phyloP scores from a whole-genome alignment of 2,329 filamentous ascomycete genomes.

The Penicillium sp. region DNA sequence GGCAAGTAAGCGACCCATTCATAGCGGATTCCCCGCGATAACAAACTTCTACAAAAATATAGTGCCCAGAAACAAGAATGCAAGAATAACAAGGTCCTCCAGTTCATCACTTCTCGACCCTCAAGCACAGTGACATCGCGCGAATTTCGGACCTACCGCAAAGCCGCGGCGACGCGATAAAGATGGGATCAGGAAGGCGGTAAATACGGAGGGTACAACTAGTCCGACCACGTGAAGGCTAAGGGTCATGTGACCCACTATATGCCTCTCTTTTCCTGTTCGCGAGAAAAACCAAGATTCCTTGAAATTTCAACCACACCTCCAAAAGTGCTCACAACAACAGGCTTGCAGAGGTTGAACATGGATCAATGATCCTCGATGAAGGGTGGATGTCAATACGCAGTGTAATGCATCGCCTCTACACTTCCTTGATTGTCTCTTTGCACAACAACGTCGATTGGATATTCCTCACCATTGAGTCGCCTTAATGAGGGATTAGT shows the following conservation, averaged over 20 bases:
- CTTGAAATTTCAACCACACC: not conserved
- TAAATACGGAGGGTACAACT: not conserved
- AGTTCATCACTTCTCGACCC: not conserved
- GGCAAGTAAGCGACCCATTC: not conserved
- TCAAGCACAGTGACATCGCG: not conserved
- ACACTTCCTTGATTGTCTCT: too few relatives aligned
- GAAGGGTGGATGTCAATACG: not conserved
- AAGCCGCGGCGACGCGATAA: not conserved
- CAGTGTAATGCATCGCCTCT: not conserved
- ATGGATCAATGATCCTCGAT: not conserved
- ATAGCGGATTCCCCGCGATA: not conserved
- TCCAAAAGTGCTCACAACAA: not conserved
- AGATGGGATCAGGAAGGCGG: slow-evolving; percentile 10
- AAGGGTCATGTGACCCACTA: slow-evolving; percentile 38
- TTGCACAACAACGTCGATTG: too few relatives aligned
- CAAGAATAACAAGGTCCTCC: not conserved
- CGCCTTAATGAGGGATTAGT: too few relatives aligned
- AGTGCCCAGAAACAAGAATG: not conserved
- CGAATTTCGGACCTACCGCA: not conserved
- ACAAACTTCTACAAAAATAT: not conserved
- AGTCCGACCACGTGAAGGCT: too few relatives aligned
- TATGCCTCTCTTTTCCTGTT: not conserved
- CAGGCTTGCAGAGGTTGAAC: not conserved
- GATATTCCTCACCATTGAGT: too few relatives aligned
- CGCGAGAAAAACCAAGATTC: not conserved